Evolutionary conservation across 2,329 filamentous ascomycete species (phyloP), one percentile per base, ranked within the genome.

Genomic region (Colletotrichum somersetense): DNA sequence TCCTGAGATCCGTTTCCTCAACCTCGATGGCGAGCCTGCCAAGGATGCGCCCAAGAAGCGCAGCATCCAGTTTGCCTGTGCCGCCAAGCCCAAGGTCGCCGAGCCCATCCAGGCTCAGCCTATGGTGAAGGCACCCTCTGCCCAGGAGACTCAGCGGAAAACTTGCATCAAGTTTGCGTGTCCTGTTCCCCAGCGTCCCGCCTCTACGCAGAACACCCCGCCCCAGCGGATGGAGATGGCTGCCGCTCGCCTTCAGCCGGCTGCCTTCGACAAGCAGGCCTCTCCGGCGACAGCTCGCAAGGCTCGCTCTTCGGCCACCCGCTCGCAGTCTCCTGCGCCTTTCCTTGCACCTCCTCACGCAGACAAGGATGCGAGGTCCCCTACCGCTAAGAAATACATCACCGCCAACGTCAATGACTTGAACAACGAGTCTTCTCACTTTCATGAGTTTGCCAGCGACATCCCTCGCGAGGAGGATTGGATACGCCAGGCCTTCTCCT

Each of bases 31-130:
- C 40, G 78, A 74, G 67, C 56, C 75, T 3, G 52, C 71, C 16
- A 72, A 75, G 53, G 67, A 72, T 26, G 56, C 48, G 4, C 82
- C 82, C 46, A 92, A 93, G 78, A 97, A 95, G 84, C 90, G 95
- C 72, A 96, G 93, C 81, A 98, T 98, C 76, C 96, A 93, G 72
- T 98, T 98, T 80, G 95, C 94, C 44, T 98, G 96, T 80, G 91
- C 89, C 46, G 88, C 88, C 48, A 93, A 91, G 78, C 71, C 71
- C 62, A 73, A 63, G 57, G 42, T 68, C 14, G 77, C 77, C n/a
- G 78, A 81, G 73, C 71, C 79, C 20, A 75, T 76, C 16, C 76
- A 76, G 42, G 76, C 78, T 50, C 70, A 72, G 40, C 74, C 80
- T 5, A 80, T 82, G 76, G 76, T 78, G 53, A 77, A 78, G 77